Conservation (phyloP, 2,329 filamentous ascomycete species). For the Monosporascus sp. region DNA sequence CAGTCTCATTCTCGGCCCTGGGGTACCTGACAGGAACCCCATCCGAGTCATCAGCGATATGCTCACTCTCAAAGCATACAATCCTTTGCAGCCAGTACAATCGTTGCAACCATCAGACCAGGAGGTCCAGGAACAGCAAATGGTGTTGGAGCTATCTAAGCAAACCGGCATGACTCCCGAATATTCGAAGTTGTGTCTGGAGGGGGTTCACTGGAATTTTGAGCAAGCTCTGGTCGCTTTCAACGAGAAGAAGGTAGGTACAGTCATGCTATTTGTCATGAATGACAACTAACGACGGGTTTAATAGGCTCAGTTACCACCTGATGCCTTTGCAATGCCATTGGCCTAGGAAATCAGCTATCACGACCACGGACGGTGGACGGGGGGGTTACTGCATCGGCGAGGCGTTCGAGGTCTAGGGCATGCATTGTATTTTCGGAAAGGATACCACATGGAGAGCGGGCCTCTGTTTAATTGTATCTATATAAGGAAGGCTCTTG, state of each 20-base stretch:
- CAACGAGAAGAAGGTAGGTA: slow-evolving; percentile 61
- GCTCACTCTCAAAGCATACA: slow-evolving; percentile 65
- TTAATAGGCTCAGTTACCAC: slow-evolving; percentile 38
- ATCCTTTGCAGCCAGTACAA: slow-evolving; percentile 30
- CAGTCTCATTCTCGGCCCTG: slow-evolving; percentile 73
- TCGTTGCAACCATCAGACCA: slow-evolving; percentile 23
- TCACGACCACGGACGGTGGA: neutral
- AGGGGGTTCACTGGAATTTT: slow-evolving; percentile 75
- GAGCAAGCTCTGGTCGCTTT: slow-evolving; percentile 71
- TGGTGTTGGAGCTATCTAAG: slow-evolving; percentile 69
- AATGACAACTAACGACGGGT: slow-evolving; percentile 4
- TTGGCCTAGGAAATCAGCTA: slow-evolving; percentile 2
- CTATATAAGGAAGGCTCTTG: neutral
- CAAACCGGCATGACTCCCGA: slow-evolving; percentile 75
- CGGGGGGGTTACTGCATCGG: neutral
- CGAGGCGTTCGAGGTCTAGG: neutral
- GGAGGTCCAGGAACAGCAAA: slow-evolving; percentile 56
- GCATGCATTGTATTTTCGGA: neutral
- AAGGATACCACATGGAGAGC: neutral
- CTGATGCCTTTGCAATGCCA: slow-evolving; percentile 37
- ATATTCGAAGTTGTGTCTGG: slow-evolving; percentile 76
- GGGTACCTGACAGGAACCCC: slow-evolving; percentile 54
- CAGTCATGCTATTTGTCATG: neutral
- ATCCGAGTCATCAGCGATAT: slow-evolving; percentile 78
- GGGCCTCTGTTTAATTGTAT: neutral